Evolutionary conservation across 2,329 filamentous ascomycete genomes (phyloP), one percentile per base, ranked within the genome.

Genomic region (Trichothecium roseum): DNA sequence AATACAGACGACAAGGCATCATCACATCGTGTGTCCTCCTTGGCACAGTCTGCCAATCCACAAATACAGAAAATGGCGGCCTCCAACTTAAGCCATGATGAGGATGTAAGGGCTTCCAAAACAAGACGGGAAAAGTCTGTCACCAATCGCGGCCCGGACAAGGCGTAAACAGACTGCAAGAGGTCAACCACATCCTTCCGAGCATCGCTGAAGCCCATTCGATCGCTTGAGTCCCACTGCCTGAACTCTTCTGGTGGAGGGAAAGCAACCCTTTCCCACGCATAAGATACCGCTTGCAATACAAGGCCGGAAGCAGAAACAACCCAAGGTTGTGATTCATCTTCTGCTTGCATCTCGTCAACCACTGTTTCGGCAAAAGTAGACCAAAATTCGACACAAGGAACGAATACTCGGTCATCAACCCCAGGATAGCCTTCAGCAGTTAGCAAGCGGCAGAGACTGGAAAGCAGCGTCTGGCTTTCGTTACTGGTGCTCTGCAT

Each of bases 141-240:
- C 28, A 82, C 62, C 9, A 82, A 55, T 26, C 64, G 56, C 17
- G 68, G 60, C 0, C 74, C 75, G 29, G 71, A 67, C 13, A 81
- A 57, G 3, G 78, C 66, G 45, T 79, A 88, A 3, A 80, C 72
- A 3, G 81, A 77, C 45, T 86, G 76, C 18, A 91, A 64, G 34
- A 91, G 69, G 52, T 93, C 84, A 34, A 74, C 70, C n/a, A 88
- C 78, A 48, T 93, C 85, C 45, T 82, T 78, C 20, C 85, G 71
- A 32, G 84, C 84, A 38, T 83, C 78, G 35, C 69, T 66, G 54
- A 88, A 88, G 0, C 69, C 75, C 34, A 71, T 68, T 28, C 74
- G 73, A 24, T 84, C 78, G 17, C 74, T 72, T 4, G 76, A 75
- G 42, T 84, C 81, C 84, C 84, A 89, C 0, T 66, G 62, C 20